These are phyloP conservation scores for Xylaria telfairii DNA, from an alignment of 495 filamentous ascomycete species.

Conservation along the genomic window DNA sequence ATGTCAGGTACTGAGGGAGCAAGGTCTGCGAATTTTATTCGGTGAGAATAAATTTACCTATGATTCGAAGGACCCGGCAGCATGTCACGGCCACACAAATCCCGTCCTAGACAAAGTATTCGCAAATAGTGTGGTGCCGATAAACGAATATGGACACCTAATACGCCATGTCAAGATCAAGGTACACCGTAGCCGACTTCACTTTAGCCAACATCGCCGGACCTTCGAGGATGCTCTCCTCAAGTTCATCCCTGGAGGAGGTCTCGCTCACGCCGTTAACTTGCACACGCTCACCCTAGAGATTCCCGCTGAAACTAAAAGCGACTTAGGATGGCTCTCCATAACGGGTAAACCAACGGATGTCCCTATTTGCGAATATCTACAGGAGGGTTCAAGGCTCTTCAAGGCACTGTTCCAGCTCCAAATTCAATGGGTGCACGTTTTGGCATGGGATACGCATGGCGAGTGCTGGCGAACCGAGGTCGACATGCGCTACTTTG, in stretches of 20 bases:
- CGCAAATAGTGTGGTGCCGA: constrained; percentile 32
- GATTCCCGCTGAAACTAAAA: constrained; percentile 22
- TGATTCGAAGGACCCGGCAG: constrained; percentile 42
- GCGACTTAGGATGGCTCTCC: constrained; percentile 12
- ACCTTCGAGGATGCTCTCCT: constrained; percentile 25
- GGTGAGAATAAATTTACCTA: constrained; percentile 51
- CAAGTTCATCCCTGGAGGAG: constrained; percentile 30
- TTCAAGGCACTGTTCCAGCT: constrained; percentile 29
- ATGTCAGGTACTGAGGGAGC: constrained; percentile 32
- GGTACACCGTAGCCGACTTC: constrained; percentile 41
- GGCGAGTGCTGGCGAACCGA: constrained; percentile 25
- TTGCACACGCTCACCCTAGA: constrained; percentile 45
- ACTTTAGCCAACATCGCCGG: background rate
- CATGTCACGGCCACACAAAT: constrained; percentile 4
- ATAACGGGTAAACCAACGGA: background rate
- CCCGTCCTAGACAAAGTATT: background rate
- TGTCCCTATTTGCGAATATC: constrained; percentile 32
- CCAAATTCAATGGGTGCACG: constrained; percentile 33
- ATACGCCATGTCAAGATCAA: constrained; percentile 46
- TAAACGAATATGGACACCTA: constrained; percentile 44
- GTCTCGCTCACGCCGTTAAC: constrained; percentile 31
- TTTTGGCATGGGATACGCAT: constrained; percentile 33
- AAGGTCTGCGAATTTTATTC: constrained; percentile 46
- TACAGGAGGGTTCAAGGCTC: constrained; percentile 22
- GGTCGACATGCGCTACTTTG: constrained; percentile 27